Conservation (phyloP, 208 protist species). For the Trypanosoma rangeli region DNA sequence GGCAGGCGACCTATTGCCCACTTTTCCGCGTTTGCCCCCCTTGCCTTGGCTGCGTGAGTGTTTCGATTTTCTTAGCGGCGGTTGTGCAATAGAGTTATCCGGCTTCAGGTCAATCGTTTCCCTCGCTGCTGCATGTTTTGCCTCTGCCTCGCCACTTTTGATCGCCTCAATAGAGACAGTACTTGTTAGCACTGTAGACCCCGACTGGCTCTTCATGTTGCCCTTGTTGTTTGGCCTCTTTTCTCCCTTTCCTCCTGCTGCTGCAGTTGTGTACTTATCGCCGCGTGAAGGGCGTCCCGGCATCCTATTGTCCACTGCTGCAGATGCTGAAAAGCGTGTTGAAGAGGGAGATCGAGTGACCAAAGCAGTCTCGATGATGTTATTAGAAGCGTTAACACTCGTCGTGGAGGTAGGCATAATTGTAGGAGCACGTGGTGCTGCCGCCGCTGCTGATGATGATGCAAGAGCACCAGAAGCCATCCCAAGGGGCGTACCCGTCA, state of each 20-base stretch:
- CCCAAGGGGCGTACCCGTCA: neutral
- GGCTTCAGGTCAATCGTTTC: neutral
- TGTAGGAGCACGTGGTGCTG: neutral
- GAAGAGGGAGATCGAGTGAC: neutral
- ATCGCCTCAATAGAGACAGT: neutral
- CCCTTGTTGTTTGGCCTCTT: neutral
- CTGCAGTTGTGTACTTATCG: neutral
- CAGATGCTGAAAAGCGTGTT: neutral
- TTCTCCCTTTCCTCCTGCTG: neutral
- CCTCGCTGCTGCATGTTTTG: neutral
- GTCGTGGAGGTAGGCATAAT: neutral
- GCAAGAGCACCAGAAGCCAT: neutral
- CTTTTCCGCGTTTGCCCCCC: slow-evolving; percentile 1
- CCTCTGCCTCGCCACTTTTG: slow-evolving; percentile 1
- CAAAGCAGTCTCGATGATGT: neutral
- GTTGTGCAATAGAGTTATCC: neutral
- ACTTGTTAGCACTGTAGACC: neutral
- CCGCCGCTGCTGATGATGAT: neutral
- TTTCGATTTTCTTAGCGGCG: neutral
- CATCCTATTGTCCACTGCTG: neutral
- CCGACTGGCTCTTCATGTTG: neutral
- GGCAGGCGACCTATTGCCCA: neutral
- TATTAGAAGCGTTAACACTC: neutral
- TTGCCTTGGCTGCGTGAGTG: slow-evolving; percentile 3
- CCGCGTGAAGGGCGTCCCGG: neutral